Evolutionary conservation across 2,329 filamentous ascomycete species (phyloP).

Genomic region (Botrytis deweyae): DNA sequence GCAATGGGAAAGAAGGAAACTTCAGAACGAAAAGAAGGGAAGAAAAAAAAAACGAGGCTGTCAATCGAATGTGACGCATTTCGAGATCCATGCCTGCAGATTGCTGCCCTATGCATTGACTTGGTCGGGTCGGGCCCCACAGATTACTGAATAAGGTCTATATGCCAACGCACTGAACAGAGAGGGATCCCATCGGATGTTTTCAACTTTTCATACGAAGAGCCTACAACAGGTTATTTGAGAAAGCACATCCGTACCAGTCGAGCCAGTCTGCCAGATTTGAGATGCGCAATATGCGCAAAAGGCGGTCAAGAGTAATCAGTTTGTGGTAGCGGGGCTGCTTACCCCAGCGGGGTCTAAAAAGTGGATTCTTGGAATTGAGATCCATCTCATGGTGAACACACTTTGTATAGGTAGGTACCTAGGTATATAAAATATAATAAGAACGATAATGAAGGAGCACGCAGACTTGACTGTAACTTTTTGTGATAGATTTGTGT

Average conservation of each 20-base stretch:
- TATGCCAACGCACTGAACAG: conserved; percentile 20
- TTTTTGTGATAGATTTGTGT: not conserved
- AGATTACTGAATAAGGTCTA: conserved; percentile 15
- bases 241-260: not conserved
- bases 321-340: not conserved
- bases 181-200: not conserved
- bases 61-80: conserved; percentile 16
- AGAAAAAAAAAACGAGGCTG: conserved; percentile 20
- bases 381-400: not conserved
- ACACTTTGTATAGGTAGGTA: not conserved
- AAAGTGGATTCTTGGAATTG: not conserved
- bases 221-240: conserved; percentile 6
- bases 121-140: conserved; percentile 19
- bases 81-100: conserved; percentile 10
- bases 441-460: not conserved
- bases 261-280: no score
- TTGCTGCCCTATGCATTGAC: conserved; percentile 22
- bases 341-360: not conserved
- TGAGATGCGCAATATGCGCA: not conserved
- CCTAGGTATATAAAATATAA: not conserved
- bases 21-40: conserved; percentile 4
- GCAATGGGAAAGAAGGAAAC: not conserved
- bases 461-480: not conserved
- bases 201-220: not conserved
- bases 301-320: conserved; percentile 3